These are phyloP conservation scores for Amanita pallidorosea DNA, from an alignment of 768 basidiomycete genomes.

Conservation along the genomic window DNA sequence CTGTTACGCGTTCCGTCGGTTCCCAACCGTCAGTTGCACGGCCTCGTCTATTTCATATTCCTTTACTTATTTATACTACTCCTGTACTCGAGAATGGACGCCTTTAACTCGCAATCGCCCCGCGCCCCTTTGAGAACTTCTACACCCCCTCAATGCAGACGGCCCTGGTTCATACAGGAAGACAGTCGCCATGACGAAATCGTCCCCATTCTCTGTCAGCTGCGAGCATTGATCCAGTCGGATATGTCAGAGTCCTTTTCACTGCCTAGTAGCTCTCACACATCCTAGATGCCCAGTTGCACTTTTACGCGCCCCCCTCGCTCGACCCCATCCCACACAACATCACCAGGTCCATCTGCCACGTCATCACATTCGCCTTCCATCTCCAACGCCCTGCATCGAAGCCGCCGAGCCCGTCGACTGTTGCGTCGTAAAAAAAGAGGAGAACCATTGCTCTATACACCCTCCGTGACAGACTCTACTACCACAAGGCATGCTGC, in stretches of 20 bases:
- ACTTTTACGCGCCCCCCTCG: constrained; percentile 69
- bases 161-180: constrained; percentile 62
- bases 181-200: constrained; percentile 70
- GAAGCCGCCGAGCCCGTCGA: constrained; percentile 43
- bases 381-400: constrained; percentile 43
- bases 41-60: no score
- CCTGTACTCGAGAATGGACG: no score
- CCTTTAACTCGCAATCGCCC: no score
- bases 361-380: constrained; percentile 65
- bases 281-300: no score
- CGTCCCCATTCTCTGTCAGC: constrained; percentile 65
- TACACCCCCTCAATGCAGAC: constrained; percentile 55
- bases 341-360: constrained; percentile 65
- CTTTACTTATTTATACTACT: no score
- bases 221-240: constrained; percentile 64
- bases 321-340: constrained; percentile 58
- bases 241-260: constrained; percentile 30
- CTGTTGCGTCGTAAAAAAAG: constrained; percentile 69
- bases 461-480: constrained; percentile 51
- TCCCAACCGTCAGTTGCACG: no score
- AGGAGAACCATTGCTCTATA: constrained; percentile 53
- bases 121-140: constrained; percentile 34
- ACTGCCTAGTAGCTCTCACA: no score
- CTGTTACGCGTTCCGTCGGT: no score
- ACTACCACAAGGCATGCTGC: constrained; percentile 46